Evolutionary conservation across 768 basidiomycete species (phyloP), one percentile per base, ranked within the genome.

Genomic region (Amanita polypyramis): DNA sequence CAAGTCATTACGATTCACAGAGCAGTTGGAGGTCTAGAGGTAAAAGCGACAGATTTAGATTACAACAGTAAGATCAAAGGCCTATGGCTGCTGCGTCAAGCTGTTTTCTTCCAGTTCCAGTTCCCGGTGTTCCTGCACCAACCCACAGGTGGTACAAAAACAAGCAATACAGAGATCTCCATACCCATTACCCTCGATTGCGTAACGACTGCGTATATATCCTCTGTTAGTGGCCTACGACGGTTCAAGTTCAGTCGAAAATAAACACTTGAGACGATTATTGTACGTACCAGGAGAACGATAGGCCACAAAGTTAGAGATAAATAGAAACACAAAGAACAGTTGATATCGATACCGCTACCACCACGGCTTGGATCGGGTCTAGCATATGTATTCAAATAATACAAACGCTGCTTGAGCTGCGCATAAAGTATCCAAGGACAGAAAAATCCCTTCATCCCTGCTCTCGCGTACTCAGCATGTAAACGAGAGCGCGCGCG

Each of bases 111-210:
- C 73, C 45, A 66, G 56, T 40, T 62, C 57, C 12, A 74, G 52
- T 48, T 74, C 72, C 29, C 62, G 61, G 29, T 60, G 58, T 47
- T 69, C 72, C 56, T 74, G 73, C 0, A 63, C 61, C 45, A 75
- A 61, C 1, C 62, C 66, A 51, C 74, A 75, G 4, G 72, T 61
- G 0, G 40, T 46, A 55, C 72, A 74, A 52, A 56, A 73, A 19
- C 60, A 65, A 0, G 69, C 57, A 4, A 64, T 49, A 35, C 58
- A 58, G 51, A 69, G 75, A 51, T 76, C 76, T 2, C 60, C 62
- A 43, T 61, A 59, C 8, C 60, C 54, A 17, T 63, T 62, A 12
- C 76, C 77, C 20, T 65, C 63, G 56, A 78, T 75, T 41, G 59
- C 59, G 58, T 76, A 75, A 30, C 76, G 68, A 14, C 47, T 27